These are phyloP conservation scores for Neofusicoccum sp. DNA, from an alignment of 2,329 filamentous ascomycete species.

Conservation along the genomic window DNA sequence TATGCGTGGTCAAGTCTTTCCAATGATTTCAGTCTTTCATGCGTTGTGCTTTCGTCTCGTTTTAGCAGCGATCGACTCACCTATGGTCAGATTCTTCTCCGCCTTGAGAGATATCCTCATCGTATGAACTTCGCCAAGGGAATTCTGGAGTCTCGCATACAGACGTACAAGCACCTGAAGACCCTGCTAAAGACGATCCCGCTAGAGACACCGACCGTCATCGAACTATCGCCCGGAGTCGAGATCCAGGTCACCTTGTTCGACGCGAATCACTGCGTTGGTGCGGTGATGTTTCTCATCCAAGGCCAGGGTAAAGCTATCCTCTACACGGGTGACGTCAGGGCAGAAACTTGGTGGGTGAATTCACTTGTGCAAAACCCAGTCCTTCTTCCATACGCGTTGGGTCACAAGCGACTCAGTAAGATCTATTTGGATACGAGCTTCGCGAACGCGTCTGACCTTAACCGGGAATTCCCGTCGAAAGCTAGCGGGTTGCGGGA, in stretches of 20 bases:
- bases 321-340: constrained; percentile 86
- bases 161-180: constrained; percentile 75
- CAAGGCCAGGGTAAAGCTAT: constrained; percentile 71
- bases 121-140: constrained; percentile 80
- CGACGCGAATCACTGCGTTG: constrained; percentile 89
- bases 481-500: constrained; percentile 78
- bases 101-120: constrained; percentile 76
- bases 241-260: constrained; percentile 81
- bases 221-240: constrained; percentile 72
- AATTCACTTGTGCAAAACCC: constrained; percentile 72
- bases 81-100: constrained; percentile 63
- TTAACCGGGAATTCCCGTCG: constrained; percentile 57
- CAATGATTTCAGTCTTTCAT: background rate
- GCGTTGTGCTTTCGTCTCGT: background rate
- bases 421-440: constrained; percentile 90
- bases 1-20: too few relatives aligned
- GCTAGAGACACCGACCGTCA: constrained; percentile 73
- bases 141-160: constrained; percentile 71
- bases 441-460: constrained; percentile 59
- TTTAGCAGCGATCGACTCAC: background rate
- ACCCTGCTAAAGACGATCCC: constrained; percentile 78
- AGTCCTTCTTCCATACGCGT: constrained; percentile 71
- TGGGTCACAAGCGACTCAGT: constrained; percentile 58
- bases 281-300: constrained; percentile 90
- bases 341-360: constrained; percentile 86